Evolutionary conservation across 148 eudicot genomes (phyloP).

Genomic region (Nepenthes mirabilis): DNA sequence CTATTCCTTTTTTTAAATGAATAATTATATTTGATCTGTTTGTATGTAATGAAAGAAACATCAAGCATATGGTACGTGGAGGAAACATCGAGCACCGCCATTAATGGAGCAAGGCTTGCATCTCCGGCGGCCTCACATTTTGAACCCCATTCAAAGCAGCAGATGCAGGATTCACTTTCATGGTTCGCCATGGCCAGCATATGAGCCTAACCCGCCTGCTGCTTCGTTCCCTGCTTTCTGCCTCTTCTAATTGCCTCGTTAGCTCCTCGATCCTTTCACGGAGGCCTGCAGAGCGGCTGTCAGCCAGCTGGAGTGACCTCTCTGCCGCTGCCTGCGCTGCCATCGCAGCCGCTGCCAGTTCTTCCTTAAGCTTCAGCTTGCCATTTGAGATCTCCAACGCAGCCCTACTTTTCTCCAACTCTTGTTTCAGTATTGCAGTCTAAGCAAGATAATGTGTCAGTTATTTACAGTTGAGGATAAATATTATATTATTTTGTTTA

Average conservation of each 20-base stretch:
- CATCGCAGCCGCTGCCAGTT: constrained; percentile 54
- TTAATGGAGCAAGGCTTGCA: constrained; percentile 41
- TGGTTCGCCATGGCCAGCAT: constrained; percentile 59
- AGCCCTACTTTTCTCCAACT: constrained; percentile 50
- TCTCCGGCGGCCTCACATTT: constrained; percentile 35
- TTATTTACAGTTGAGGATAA: neutral
- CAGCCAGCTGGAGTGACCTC: constrained; percentile 53
- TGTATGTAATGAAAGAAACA: too few relatives aligned
- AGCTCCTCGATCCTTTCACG: constrained; percentile 44
- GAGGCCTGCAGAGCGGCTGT: constrained; percentile 34
- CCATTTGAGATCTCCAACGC: constrained; percentile 39
- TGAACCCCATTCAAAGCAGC: constrained; percentile 10
- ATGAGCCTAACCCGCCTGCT: constrained; percentile 20
- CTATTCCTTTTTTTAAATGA: too few relatives aligned
- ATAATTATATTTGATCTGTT: too few relatives aligned
- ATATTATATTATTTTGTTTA: too few relatives aligned
- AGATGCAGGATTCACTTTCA: constrained; percentile 19
- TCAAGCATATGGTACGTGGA: too few relatives aligned
- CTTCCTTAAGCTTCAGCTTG: constrained; percentile 54
- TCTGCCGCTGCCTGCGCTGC: constrained; percentile 65
- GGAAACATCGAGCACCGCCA: neutral
- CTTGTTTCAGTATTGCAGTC: constrained; percentile 43
- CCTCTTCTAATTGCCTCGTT: constrained; percentile 44
- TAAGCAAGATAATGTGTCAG: constrained; percentile 2
- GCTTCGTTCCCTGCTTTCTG: constrained; percentile 22